These are phyloP conservation scores for Chlorella variabilis DNA, from an alignment of 163 green algal genomes.

Conservation along the genomic window DNA sequence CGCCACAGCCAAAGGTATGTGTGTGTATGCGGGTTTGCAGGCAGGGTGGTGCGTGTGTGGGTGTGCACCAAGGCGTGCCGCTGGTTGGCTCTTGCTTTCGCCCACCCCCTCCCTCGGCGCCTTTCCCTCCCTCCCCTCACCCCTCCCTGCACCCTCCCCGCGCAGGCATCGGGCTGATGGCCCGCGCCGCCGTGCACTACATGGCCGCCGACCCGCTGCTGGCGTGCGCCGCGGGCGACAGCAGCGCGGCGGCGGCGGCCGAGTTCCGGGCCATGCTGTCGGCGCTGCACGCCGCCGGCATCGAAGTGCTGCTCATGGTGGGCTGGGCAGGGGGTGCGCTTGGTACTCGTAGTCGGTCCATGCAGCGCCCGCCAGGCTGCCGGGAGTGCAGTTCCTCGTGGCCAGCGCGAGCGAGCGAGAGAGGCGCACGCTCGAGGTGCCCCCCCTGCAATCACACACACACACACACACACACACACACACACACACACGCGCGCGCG, in stretches of 20 bases:
- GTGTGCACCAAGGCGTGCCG: too few relatives aligned
- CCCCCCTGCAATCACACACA: too few relatives aligned
- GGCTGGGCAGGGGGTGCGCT: background rate
- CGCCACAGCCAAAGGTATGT: slow-evolving; percentile 29
- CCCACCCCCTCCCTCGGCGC: too few relatives aligned
- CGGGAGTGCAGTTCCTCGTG: too few relatives aligned
- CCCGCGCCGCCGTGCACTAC: slow-evolving; percentile 59
- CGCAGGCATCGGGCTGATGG: slow-evolving; percentile 44
- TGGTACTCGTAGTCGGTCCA: too few relatives aligned
- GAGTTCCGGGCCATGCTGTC: slow-evolving; percentile 63
- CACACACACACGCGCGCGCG: too few relatives aligned
- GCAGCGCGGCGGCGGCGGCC: slow-evolving; percentile 26
- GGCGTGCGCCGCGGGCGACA: slow-evolving; percentile 19
- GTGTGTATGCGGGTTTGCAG: background rate
- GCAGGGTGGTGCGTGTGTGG: too few relatives aligned
- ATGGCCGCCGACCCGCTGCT: slow-evolving; percentile 66
- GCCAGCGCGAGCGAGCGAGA: too few relatives aligned
- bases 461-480: too few relatives aligned
- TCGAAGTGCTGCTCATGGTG: slow-evolving; percentile 79
- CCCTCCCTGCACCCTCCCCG: too few relatives aligned
- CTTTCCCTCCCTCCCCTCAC: slow-evolving; percentile 1
- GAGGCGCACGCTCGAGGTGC: too few relatives aligned
- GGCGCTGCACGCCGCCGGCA: slow-evolving; percentile 64
- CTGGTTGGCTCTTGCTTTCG: background rate
- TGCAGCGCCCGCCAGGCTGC: too few relatives aligned